phyloP scores from a whole-genome alignment of 2,329 filamentous ascomycete genomes.

The Colletotrichum ledebouriae region DNA sequence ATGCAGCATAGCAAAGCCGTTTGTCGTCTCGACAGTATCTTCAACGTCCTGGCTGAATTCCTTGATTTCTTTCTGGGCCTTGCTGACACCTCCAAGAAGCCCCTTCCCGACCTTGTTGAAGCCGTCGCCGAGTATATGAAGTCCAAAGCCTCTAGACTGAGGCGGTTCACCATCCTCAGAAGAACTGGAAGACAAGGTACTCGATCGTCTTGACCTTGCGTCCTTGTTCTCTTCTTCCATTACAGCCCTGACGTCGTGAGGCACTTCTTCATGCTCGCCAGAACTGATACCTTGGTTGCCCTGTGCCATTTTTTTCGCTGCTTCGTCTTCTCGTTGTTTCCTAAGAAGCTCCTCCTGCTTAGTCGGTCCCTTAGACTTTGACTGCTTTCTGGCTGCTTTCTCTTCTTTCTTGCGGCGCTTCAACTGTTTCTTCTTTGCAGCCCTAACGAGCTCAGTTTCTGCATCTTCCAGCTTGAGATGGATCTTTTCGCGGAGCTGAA shows the following conservation, averaged over 20 bases:
- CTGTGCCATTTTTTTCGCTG: slow-evolving; percentile 65
- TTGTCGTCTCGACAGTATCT: slow-evolving; percentile 65
- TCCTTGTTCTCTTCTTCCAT: slow-evolving; percentile 55
- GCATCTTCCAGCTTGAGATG: slow-evolving; percentile 82
- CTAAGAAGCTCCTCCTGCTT: slow-evolving; percentile 65
- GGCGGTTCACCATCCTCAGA: slow-evolving; percentile 41
- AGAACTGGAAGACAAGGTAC: slow-evolving; percentile 43
- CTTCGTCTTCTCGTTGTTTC: slow-evolving; percentile 62
- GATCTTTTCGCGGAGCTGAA: slow-evolving; percentile 79
- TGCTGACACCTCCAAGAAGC: slow-evolving; percentile 54
- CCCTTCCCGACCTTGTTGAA: slow-evolving; percentile 57
- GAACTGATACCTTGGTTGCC: slow-evolving; percentile 63
- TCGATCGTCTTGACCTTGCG: slow-evolving; percentile 32
- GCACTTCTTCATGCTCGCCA: slow-evolving; percentile 66
- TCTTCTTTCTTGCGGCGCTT: slow-evolving; percentile 75
- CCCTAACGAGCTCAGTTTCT: slow-evolving; percentile 85
- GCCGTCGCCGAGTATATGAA: slow-evolving; percentile 59
- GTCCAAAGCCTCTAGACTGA: slow-evolving; percentile 36
- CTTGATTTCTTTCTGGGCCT: slow-evolving; percentile 61
- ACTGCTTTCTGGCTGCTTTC: slow-evolving; percentile 71
- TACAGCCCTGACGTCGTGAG: slow-evolving; percentile 63
- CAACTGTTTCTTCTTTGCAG: slow-evolving; percentile 83
- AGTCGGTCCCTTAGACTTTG: slow-evolving; percentile 62
- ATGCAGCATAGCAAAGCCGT: slow-evolving; percentile 60
- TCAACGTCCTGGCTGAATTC: slow-evolving; percentile 65